Evolutionary conservation across 495 filamentous ascomycete species (phyloP).

Genomic region (Gamarada debralockiae): DNA sequence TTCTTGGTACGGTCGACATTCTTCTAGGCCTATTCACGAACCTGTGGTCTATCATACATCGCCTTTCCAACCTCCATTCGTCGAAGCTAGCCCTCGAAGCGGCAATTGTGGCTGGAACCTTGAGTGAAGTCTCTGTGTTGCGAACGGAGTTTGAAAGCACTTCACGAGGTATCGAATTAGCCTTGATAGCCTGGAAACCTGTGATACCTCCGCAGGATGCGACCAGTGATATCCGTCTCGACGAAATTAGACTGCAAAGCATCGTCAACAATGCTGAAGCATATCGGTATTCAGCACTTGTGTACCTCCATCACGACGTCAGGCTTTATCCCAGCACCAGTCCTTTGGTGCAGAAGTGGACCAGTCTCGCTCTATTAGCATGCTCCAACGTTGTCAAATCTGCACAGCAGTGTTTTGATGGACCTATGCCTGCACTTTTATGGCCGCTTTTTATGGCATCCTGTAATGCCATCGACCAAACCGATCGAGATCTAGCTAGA

Average conservation of each 20-base stretch:
- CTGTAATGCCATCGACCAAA: constrained; percentile 44
- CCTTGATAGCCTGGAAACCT: constrained; percentile 52
- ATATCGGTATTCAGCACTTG: constrained; percentile 56
- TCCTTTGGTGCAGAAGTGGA: constrained; percentile 45
- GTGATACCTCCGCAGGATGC: constrained; percentile 8
- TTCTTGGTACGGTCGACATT: constrained; percentile 50
- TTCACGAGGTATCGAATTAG: constrained; percentile 50
- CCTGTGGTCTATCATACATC: constrained; percentile 60
- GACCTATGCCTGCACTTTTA: constrained; percentile 55
- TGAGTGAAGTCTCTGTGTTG: constrained; percentile 47
- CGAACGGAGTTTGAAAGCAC: constrained; percentile 51
- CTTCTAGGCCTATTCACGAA: constrained; percentile 59
- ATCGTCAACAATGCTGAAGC: constrained; percentile 58
- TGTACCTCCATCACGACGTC: constrained; percentile 56
- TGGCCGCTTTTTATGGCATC: constrained; percentile 60
- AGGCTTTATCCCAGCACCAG: constrained; percentile 38
- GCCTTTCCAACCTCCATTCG: constrained; percentile 49
- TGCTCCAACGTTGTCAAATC: constrained; percentile 48
- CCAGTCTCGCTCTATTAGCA: constrained; percentile 43
- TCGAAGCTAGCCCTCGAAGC: constrained; percentile 45
- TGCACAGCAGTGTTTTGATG: constrained; percentile 25
- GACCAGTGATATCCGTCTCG: constrained; percentile 1
- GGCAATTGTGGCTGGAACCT: constrained; percentile 32
- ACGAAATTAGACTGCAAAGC: constrained; percentile 32
- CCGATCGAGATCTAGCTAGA: constrained; percentile 39